Base-by-base conservation (phyloP, 2,329 filamentous ascomycete genomes). In the Colletotrichum liriopes region DNA sequence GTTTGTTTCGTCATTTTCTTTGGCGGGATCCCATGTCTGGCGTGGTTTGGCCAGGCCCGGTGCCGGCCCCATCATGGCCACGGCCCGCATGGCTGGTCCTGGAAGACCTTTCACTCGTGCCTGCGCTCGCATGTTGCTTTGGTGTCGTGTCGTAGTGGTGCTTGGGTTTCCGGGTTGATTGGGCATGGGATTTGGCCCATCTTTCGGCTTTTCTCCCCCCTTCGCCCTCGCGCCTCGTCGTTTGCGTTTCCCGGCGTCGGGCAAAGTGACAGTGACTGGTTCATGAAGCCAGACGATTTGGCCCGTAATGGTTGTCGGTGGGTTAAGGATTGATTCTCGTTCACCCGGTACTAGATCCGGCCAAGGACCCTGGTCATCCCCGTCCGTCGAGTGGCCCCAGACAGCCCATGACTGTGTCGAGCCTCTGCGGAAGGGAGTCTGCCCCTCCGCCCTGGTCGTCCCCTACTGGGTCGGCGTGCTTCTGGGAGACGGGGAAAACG, bases 1-100 rank as follows among this genome's bases (percentile, higher is more conserved):
- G 54, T 60, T 71, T 72, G 65, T 64, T 69, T 64, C 65, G 65
- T 72, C 45, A 58, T 64, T 54, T 55, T 39, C 43, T 54, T 64
- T 64, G 70, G 70, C 45, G 60, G 70, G 65, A 70, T 72, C 70
- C 69, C 65, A 70, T 70, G 65, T 51, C 59, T 65, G 70, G 59
- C 60, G 54, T 54, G 54, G 70, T 65, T 35, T 64, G 70, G 65
- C 39, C 37, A 49, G 54, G 65, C 37, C 54, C 47, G 54, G 65
- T 55, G 59, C 65, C 56, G 65, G 54, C 51, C 65, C 52, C 59
- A 52, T 69, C 37, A 69, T 47, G 58, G 65, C 23, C 52, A 59
- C 41, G 66, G 54, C 65, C 65, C 65, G 59, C 69, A 70, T 70
- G 70, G 70, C 70, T 72, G 51, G 70, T 56, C 60, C 65, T 60